Base-by-base conservation (phyloP, 768 basidiomycete species). In the Boletellus emodensis region DNA sequence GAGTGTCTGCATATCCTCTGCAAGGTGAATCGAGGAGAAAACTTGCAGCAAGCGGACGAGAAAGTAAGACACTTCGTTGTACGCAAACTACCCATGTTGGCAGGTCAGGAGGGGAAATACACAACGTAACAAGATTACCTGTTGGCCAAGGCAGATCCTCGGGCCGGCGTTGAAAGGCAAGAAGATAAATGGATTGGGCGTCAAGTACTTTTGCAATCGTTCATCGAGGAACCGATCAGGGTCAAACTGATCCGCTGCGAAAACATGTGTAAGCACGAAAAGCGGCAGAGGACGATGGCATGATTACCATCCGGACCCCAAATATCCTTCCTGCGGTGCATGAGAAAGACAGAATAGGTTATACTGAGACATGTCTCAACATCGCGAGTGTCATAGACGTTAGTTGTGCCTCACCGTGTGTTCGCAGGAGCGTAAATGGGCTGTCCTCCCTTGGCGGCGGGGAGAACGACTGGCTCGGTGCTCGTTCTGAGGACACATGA, bases 161-260 rank as follows among this genome's bases (percentile, higher is more conserved):
- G 71, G 71, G 0, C 71, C 72, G 6, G 71, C 71, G 36, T 71
- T 73, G 58, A 74, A 74, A 1, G 72, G 73, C 9, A 69, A 49
- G 61, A 77, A 77, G 44, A 77, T 76, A 66, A 72, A 76, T 0
- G 82, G 81, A 54, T 82, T 82, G 6, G 75, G 72, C 0, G 71
- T 75, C 52, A 82, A 60, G 54, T 84, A 81, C 53, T 78, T 82
- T 4, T 73, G 69, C 37, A 83, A 46, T 3, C 84, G 72, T 28
- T 79, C 77, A 52, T 87, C 84, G 36, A 87, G 61, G 73, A 84
- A 86, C 1, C 84, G 74, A 52, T 84, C 80, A 0, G 85, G 85
- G 58, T 86, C 84, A 54, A 85, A 87, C 49, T 67, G 55, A 3
- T 75, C 61, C n/a, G 82, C 82, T 83, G 42, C 9, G 17, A 20